These are phyloP conservation scores for Antrodiella citrinella DNA, from an alignment of 768 basidiomycete genomes.

Conservation along the genomic window DNA sequence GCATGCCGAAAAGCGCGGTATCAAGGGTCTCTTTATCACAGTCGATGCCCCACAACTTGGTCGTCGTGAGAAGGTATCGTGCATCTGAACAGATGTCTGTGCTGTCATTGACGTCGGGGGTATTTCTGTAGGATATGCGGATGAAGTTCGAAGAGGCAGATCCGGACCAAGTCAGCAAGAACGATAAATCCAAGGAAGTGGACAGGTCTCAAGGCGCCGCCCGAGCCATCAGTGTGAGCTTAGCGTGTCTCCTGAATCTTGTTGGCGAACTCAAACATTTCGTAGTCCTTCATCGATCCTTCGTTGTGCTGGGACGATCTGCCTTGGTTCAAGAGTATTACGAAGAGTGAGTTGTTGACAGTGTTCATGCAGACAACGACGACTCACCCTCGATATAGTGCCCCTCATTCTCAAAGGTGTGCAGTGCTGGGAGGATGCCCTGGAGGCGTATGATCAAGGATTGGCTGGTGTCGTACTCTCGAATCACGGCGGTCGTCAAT, in stretches of 20 bases:
- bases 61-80: conserved; percentile 70
- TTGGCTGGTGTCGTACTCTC: conserved; percentile 42
- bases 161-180: conserved; percentile 38
- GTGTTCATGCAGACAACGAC: not conserved
- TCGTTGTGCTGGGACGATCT: conserved; percentile 81
- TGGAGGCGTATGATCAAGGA: conserved; percentile 37
- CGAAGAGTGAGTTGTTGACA: conserved; percentile 31
- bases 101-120: too few relatives aligned
- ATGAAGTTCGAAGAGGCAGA: conserved; percentile 85
- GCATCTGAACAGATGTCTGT: conserved; percentile 13
- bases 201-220: conserved; percentile 87
- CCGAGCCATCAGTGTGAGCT: conserved; percentile 77
- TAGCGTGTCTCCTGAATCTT: not conserved
- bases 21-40: conserved; percentile 93
- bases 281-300: conserved; percentile 90
- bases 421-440: conserved; percentile 54
- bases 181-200: conserved; percentile 39
- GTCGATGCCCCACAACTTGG: conserved; percentile 97
- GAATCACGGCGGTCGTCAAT: conserved; percentile 52
- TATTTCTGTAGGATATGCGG: conserved; percentile 65
- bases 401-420: conserved; percentile 61
- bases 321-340: conserved; percentile 53
- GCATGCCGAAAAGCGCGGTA: conserved; percentile 82
- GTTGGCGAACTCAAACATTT: not conserved
- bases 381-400: conserved; percentile 24